These are phyloP conservation scores for Austroboletus olivaceoglutinosus DNA, from an alignment of 1,284 basidiomycete genomes.

Conservation along the genomic window DNA sequence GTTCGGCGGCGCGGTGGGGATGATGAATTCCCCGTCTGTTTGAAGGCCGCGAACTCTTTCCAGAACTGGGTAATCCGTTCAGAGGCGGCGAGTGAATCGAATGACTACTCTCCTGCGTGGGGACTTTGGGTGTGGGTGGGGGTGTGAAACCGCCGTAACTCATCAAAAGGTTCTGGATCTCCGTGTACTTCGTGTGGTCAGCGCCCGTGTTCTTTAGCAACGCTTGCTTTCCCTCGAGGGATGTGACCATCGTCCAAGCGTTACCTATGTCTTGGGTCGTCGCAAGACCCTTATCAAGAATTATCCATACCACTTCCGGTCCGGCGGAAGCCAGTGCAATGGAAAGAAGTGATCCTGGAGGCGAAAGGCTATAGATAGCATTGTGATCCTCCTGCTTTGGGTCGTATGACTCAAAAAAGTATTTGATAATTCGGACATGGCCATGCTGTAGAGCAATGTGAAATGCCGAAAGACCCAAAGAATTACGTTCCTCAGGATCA, in stretches of 20 bases:
- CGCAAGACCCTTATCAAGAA: constrained; percentile 57
- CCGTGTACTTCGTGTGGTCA: constrained; percentile 41
- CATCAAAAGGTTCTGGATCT: constrained; percentile 55
- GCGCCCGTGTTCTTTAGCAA: constrained; percentile 28
- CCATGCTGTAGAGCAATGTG: constrained; percentile 61
- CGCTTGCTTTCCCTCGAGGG: constrained; percentile 33
- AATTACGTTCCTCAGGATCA: constrained; percentile 66
- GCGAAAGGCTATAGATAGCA: constrained; percentile 45
- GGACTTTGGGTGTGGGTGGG: constrained; percentile 40
- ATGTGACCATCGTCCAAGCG: constrained; percentile 50
- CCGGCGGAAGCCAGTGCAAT: constrained; percentile 56
- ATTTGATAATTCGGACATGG: constrained; percentile 46
- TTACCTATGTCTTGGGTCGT: constrained; percentile 46
- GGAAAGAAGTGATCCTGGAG: constrained; percentile 45
- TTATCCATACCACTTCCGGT: constrained; percentile 60
- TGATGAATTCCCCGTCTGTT: constrained; percentile 13
- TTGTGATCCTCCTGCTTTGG: constrained; percentile 46
- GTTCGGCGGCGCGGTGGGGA: background rate
- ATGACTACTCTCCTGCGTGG: constrained; percentile 12
- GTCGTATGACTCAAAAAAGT: constrained; percentile 59
- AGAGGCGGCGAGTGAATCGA: background rate
- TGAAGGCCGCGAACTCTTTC: background rate
- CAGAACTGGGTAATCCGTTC: background rate
- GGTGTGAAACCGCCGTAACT: constrained; percentile 52
- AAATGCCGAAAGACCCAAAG: constrained; percentile 55